These are phyloP conservation scores for Aspergillus haitiensis DNA, from an alignment of 495 filamentous ascomycete genomes.

Conservation along the genomic window DNA sequence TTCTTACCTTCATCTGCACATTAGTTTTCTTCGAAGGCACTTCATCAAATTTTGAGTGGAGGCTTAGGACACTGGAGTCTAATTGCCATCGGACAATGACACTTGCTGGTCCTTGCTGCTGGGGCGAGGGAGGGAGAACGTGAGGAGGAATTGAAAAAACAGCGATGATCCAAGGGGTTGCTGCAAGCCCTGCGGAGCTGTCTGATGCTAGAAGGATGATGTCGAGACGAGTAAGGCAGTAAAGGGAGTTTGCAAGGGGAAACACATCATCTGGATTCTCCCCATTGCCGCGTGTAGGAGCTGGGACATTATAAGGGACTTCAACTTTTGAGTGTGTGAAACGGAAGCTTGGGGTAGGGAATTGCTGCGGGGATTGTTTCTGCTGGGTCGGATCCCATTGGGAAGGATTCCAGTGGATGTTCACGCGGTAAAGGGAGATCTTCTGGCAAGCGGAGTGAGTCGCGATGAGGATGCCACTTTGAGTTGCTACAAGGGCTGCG, in stretches of 20 bases:
- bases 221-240: slow-evolving; percentile 65
- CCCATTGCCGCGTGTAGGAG: slow-evolving; percentile 24
- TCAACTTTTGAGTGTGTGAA: slow-evolving; percentile 45
- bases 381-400: slow-evolving; percentile 40
- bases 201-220: slow-evolving; percentile 62
- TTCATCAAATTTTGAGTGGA: slow-evolving; percentile 76
- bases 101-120: slow-evolving; percentile 61
- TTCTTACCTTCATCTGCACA: slow-evolving; percentile 41
- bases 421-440: slow-evolving; percentile 61
- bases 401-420: slow-evolving; percentile 49
- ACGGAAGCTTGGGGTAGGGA: slow-evolving; percentile 47
- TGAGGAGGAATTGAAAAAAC: slow-evolving; percentile 62
- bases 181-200: slow-evolving; percentile 45
- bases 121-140: slow-evolving; percentile 50
- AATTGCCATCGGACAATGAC: slow-evolving; percentile 79
- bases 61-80: slow-evolving; percentile 53
- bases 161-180: slow-evolving; percentile 64
- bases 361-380: slow-evolving; percentile 35
- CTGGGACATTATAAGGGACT: slow-evolving; percentile 36
- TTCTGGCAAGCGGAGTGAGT: slow-evolving; percentile 67
- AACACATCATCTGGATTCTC: slow-evolving; percentile 34
- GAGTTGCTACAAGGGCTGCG: slow-evolving; percentile 73
- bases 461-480: slow-evolving; percentile 63
- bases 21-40: slow-evolving; percentile 63
- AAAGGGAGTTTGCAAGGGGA: slow-evolving; percentile 43